Percentiles rank a stretch among this genome's conserved stretches.
Conservation (phyloP, 768 basidiomycete species). For the Suillus americanus region DNA sequence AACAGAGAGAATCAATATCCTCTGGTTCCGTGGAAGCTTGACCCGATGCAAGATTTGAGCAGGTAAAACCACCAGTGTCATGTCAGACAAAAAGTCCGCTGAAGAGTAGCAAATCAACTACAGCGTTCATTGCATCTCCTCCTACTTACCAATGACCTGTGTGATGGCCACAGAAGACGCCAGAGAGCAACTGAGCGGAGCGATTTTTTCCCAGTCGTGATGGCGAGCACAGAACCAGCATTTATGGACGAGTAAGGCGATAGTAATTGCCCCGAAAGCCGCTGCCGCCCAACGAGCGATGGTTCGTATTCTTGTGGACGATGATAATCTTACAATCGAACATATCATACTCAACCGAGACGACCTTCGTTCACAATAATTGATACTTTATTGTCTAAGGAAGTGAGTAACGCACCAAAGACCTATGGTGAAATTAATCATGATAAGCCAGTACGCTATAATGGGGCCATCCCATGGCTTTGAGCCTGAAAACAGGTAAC, state of each 20-base stretch:
- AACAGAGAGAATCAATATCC: slow-evolving; percentile 10
- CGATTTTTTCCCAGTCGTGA: slow-evolving; percentile 1
- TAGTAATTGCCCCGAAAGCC: slow-evolving; percentile 2
- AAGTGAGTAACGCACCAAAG: slow-evolving; percentile 10
- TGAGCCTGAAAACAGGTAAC: neutral
- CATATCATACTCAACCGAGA: slow-evolving; percentile 11
- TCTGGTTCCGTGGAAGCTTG: slow-evolving; percentile 9
- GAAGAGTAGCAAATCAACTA: neutral
- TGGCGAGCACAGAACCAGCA: slow-evolving; percentile 10
- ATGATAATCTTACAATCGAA: slow-evolving; percentile 10
- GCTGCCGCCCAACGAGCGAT: slow-evolving; percentile 3
- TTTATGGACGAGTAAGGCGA: slow-evolving; percentile 9
- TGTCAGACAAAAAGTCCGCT: slow-evolving; percentile 24
- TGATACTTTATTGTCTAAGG: neutral
- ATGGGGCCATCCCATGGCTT: slow-evolving; percentile 4
- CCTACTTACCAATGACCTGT: slow-evolving; percentile 10
- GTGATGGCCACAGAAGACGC: neutral
- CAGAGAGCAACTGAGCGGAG: slow-evolving; percentile 7
- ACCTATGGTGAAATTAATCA: slow-evolving; percentile 6
- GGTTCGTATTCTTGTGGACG: slow-evolving; percentile 7
- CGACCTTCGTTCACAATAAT: neutral
- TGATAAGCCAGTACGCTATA: slow-evolving; percentile 9
- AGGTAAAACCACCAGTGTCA: slow-evolving; percentile 12
- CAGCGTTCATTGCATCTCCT: too few relatives aligned
- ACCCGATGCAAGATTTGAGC: slow-evolving; percentile 10